Evolutionary conservation across 805 yeast genomes (phyloP).

Genomic region (Nakazawaea molendinolei): DNA sequence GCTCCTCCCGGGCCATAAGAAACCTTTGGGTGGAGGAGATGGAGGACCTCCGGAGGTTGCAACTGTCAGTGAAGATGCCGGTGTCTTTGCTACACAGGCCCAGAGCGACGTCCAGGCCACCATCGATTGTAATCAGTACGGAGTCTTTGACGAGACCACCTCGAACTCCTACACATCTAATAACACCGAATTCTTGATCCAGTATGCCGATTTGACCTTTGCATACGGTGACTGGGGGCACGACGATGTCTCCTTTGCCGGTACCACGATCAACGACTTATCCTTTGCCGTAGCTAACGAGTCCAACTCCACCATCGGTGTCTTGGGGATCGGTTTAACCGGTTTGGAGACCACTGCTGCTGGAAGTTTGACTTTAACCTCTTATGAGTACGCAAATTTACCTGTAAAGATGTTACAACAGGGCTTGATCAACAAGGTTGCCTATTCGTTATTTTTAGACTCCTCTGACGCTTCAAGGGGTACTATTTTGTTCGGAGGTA

Average conservation of each 20-base stretch:
- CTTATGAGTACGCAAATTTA: conserved; percentile 52
- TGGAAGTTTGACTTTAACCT: conserved; percentile 13
- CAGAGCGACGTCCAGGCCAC: conserved; percentile 14
- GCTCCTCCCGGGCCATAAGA: background rate
- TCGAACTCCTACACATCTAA: conserved; percentile 36
- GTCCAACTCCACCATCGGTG: conserved; percentile 62
- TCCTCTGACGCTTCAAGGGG: conserved; percentile 36
- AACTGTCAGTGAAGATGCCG: conserved; percentile 1
- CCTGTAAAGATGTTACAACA: conserved; percentile 54
- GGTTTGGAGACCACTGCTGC: conserved; percentile 61
- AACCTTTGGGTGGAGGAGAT: background rate
- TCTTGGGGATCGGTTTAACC: conserved; percentile 65
- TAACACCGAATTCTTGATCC: conserved; percentile 33
- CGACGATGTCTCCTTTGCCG: conserved; percentile 52
- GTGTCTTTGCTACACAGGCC: background rate
- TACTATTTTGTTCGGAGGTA: conserved; percentile 64
- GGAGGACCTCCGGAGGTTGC: conserved; percentile 7
- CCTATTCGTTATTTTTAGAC: conserved; percentile 60
- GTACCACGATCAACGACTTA: conserved; percentile 37
- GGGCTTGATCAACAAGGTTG: conserved; percentile 48
- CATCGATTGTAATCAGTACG: conserved; percentile 36
- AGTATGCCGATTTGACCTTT: conserved; percentile 41
- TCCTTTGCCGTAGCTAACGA: conserved; percentile 71
- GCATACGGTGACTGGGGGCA: conserved; percentile 53
- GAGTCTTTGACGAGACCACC: conserved; percentile 37